phyloP scores from a whole-genome alignment of 2,329 filamentous ascomycete genomes.

The Ophiostoma australiae region DNA sequence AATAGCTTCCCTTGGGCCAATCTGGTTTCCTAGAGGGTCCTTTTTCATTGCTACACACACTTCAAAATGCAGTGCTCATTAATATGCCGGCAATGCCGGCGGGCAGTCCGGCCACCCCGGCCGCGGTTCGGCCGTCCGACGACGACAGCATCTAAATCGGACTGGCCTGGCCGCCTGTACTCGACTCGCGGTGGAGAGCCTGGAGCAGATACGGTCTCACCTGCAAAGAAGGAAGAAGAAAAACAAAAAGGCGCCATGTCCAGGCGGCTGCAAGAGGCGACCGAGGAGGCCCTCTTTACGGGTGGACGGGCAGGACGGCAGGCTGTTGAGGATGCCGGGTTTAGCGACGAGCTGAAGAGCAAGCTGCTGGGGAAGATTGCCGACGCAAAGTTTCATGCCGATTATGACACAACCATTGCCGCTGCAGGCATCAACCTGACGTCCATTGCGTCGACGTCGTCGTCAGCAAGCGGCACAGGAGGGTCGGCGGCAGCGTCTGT shows the following conservation, averaged over 20 bases:
- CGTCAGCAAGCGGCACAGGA: slow-evolving; percentile 33
- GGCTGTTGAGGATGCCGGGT: slow-evolving; percentile 58
- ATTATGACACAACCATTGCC: slow-evolving; percentile 46
- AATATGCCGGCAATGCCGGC: slow-evolving; percentile 19
- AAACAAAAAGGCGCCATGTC: slow-evolving; percentile 44
- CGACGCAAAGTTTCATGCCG: slow-evolving; percentile 49
- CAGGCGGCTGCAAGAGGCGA: slow-evolving; percentile 56
- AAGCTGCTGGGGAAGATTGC: slow-evolving; percentile 54
- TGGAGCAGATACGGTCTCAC: neutral
- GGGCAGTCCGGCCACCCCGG: neutral
- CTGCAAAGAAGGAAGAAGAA: too few relatives aligned
- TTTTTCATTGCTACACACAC: neutral
- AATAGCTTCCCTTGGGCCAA: neutral
- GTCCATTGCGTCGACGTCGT: slow-evolving; percentile 20
- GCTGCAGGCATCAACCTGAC: slow-evolving; percentile 38
- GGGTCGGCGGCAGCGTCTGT: slow-evolving; percentile 62
- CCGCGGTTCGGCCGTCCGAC: neutral
- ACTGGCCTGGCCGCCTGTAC: neutral
- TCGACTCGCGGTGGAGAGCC: neutral
- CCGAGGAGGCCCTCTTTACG: slow-evolving; percentile 56
- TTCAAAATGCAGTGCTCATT: neutral
- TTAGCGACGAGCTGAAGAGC: slow-evolving; percentile 58
- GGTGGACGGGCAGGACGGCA: slow-evolving; percentile 56
- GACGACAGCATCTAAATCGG: neutral
- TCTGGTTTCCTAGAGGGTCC: neutral